Percentiles rank a stretch among this genome's conserved stretches.
phyloP scores from a whole-genome alignment of 495 filamentous ascomycete species.

The Hypoxylon lienhwacheense region DNA sequence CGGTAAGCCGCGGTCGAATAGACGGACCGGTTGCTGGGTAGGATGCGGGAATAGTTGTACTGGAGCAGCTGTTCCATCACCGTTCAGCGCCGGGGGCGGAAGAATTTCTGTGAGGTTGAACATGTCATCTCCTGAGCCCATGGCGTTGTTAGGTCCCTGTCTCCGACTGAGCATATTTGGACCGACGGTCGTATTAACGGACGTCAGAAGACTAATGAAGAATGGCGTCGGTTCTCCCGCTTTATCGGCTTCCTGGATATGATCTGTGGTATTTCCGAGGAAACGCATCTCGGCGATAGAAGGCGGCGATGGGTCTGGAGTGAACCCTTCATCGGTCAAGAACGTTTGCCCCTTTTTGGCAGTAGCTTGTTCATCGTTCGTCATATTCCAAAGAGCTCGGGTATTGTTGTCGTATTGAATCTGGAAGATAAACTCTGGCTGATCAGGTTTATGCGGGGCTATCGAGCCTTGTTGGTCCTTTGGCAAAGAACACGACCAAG shows the following conservation, averaged over 20 bases:
- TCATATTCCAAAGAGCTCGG: constrained; percentile 47
- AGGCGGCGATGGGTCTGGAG: constrained; percentile 65
- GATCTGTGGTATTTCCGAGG: constrained; percentile 82
- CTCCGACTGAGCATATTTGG: constrained; percentile 44
- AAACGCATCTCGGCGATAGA: constrained; percentile 70
- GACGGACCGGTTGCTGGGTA: constrained; percentile 73
- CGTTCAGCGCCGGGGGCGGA: constrained; percentile 60
- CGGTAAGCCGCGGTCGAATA: constrained; percentile 77
- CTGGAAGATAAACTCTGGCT: constrained; percentile 77
- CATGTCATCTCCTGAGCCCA: constrained; percentile 9
- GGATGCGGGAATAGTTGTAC: constrained; percentile 70
- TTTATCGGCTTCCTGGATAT: constrained; percentile 57
- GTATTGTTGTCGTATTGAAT: constrained; percentile 79
- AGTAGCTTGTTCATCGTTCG: constrained; percentile 21
- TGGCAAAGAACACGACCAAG: constrained; percentile 84
- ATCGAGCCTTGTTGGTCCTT: constrained; percentile 68
- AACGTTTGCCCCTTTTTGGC: constrained; percentile 11
- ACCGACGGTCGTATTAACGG: constrained; percentile 38
- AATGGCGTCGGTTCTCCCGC: constrained; percentile 71
- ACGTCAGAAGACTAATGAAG: constrained; percentile 58
- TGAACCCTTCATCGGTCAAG: constrained; percentile 43
- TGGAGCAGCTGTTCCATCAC: constrained; percentile 70
- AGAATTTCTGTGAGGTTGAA: constrained; percentile 54
- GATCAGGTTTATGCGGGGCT: constrained; percentile 59
- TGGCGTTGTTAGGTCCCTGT: constrained; percentile 26